Evolutionary conservation across 2,329 filamentous ascomycete species (phyloP), one percentile per base, ranked within the genome.

Genomic region (Fusarium setosum): DNA sequence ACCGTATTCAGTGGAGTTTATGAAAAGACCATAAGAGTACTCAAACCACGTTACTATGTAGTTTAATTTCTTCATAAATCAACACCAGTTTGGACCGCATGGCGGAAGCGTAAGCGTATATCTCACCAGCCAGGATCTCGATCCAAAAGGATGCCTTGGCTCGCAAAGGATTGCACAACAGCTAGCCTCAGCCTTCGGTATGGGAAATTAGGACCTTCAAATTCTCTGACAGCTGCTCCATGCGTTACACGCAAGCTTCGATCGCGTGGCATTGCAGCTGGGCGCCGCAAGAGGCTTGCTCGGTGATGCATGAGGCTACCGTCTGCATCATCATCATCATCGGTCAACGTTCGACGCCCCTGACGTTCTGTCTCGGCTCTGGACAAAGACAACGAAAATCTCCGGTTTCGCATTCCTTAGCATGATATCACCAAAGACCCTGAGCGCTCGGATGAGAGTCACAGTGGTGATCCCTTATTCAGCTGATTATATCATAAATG

Each of bases 401-500:
- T 21, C 61, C 51, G 48, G 64, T 67, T 68, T 67, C 64, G 68
- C 32, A 31, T 68, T 44, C 15, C 32, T 41, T 20, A 15, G n/a
- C 2, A 68, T 66, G 65, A 68, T 68, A 68, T 68, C 61, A 68
- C 56, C 32, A 29, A 38, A 17, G 49, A 48, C 64, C 32, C 44
- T 55, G 34, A 34, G 21, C 31, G 18, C 40, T 42, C 35, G 56
- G 10, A 6, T 20, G 51, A 47, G 35, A 48, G 32, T 59, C 52
- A 35, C 32, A 12, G 35, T 35, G 65, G 60, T 45, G 65, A 68
- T 63, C 58, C 21, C 17, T 35, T 38, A 26, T 13, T 56, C 21
- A 10, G 26, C 40, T 59, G 24, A 58, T 60, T 66, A 56, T 49
- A 63, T 68, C 65, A 68, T 68, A 63, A 63, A 44, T 65, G 61